Conservation (phyloP, 371 early-diverging fungal genomes). For the Blyttiomyces sp. region DNA sequence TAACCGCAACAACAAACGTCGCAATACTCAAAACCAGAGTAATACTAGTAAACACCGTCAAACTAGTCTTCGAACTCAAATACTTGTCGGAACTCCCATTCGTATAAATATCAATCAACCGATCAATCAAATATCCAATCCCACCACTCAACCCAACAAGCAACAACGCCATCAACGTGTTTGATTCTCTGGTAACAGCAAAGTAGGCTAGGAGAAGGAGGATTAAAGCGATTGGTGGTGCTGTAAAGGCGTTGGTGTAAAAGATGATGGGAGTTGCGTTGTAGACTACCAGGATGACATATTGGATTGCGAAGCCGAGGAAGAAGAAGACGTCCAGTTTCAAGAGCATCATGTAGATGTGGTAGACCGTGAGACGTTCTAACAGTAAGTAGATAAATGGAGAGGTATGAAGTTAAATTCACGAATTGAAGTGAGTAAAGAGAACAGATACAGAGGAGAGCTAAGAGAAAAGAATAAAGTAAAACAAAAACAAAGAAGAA, state of each 20-base stretch:
- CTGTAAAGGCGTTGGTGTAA: conserved; percentile 17
- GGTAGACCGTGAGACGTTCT: conserved; percentile 46
- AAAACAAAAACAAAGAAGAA: background rate
- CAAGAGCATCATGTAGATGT: conserved; percentile 49
- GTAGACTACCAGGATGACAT: conserved; percentile 31
- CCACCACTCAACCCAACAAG: conserved; percentile 36
- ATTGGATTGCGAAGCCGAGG: conserved; percentile 43
- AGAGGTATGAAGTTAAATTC: background rate
- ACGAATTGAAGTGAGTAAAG: background rate
- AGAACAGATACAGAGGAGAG: background rate
- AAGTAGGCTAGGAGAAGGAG: conserved; percentile 41
- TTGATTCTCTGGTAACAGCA: conserved; percentile 41
- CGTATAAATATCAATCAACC: conserved; percentile 36
- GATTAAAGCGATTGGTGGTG: conserved; percentile 26
- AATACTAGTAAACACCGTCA: conserved; percentile 43
- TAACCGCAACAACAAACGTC: conserved; percentile 39
- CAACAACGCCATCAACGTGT: conserved; percentile 30
- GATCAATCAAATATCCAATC: conserved; percentile 38
- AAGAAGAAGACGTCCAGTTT: conserved; percentile 56
- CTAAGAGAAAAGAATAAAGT: background rate
- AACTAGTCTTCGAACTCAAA: conserved; percentile 26
- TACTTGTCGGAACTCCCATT: conserved; percentile 24
- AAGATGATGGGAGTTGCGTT: background rate
- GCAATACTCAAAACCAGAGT: conserved; percentile 29
- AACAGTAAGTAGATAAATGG: background rate